Evolutionary conservation across 2,329 filamentous ascomycete genomes (phyloP), one percentile per base, ranked within the genome.

Genomic region (Falciphora oryzae): DNA sequence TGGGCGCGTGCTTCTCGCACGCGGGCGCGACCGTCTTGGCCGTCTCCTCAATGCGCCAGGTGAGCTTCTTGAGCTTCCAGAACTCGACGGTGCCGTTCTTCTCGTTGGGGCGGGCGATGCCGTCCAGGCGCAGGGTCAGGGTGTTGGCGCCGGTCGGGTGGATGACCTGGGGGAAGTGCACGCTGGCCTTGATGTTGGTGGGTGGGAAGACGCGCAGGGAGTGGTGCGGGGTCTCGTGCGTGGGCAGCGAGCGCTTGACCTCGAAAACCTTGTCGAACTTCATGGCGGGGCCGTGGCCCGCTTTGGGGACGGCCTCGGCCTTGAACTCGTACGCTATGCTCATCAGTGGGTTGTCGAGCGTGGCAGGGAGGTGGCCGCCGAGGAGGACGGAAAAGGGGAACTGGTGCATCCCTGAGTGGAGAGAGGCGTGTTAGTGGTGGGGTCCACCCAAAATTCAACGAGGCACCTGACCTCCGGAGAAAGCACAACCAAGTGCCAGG

Each of bases 161-260:
- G 67, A 97, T 88, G 68, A 96, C 86, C 53, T 91, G 87, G 60
- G 89, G 89, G 68, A 96, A 89, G 71, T 92, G 88, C 67, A 95
- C 90, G 72, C 88, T 89, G 65, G 92, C 91, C 69, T 92, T 93
- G 72, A 99, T 89, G 78, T 96, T 95, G 69, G 95, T 99, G 0
- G 95, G 94, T 61, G 94, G 95, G 78, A 99, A 99, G 73, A 98
- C 91, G 72, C 94, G 92, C 67, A 97, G 88, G 22, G 91, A 96
- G 77, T 93, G 89, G 77, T 96, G 94, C 67, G 96, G 92, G 63
- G 85, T 83, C 61, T 92, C 90, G 3, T 91, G 86, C 63, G 89
- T 78, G 10, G 79, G 83, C 31, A 98, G 85, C 44, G 93, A 90
- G 67, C 94, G 91, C 78, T 89, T 89, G 69, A 98, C 84, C 64